These are phyloP conservation scores for Arthrobotrys sphaeroides DNA, from an alignment of 2,329 filamentous ascomycete genomes.

Conservation along the genomic window DNA sequence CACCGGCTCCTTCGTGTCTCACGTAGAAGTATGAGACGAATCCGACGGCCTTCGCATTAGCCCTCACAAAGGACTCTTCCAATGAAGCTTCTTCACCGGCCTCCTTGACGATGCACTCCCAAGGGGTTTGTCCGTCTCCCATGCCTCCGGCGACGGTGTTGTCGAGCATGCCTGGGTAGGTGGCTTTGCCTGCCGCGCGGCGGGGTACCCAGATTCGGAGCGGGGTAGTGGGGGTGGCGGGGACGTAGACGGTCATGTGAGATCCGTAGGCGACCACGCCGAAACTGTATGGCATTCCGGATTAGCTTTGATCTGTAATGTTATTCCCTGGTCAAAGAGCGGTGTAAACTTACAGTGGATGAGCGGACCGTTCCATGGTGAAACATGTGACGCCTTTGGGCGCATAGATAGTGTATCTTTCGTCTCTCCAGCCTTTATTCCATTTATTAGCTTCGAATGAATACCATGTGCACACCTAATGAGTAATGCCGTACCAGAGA, in stretches of 20 bases:
- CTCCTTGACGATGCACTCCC: conserved; percentile 85
- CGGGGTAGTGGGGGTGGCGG: conserved; percentile 62
- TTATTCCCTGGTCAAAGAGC: conserved; percentile 60
- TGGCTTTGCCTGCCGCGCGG: conserved; percentile 79
- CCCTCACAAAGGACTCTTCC: conserved; percentile 73
- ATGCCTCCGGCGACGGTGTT: conserved; percentile 92
- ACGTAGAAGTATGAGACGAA: conserved; percentile 87
- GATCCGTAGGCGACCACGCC: conserved; percentile 54
- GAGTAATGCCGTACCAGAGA: conserved; percentile 33
- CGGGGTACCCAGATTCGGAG: conserved; percentile 85
- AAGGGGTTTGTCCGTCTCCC: conserved; percentile 79
- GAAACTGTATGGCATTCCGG: background rate
- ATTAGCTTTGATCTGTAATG: background rate
- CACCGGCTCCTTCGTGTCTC: conserved; percentile 77
- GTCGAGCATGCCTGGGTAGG: conserved; percentile 90
- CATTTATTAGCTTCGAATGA: conserved; percentile 63
- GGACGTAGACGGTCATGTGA: conserved; percentile 79
- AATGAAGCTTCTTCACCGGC: conserved; percentile 88
- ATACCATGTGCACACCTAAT: background rate
- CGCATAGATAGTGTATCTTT: conserved; percentile 80
- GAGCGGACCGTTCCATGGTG: conserved; percentile 79
- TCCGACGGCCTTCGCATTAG: conserved; percentile 69
- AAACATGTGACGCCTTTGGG: conserved; percentile 72
- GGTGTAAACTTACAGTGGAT: conserved; percentile 77
- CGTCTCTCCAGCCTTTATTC: conserved; percentile 76